Percentiles rank a stretch among this genome's conserved stretches.
Conservation (phyloP, 2,329 filamentous ascomycete genomes). For the Penicillium sp. region DNA sequence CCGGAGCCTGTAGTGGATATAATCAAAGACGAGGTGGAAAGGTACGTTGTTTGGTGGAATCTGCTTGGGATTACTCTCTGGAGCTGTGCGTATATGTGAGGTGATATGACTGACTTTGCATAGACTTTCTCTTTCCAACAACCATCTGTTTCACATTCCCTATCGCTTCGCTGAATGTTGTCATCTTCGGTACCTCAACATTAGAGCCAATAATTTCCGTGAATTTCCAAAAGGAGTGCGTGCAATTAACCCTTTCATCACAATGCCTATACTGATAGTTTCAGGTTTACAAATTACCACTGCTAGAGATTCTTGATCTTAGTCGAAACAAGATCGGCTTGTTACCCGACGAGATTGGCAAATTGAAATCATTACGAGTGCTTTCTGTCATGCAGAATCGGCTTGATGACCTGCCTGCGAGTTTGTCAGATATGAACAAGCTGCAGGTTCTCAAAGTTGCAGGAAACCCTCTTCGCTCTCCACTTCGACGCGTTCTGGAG, state of each 20-base stretch:
- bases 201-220: slow-evolving; percentile 52
- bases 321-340: slow-evolving; percentile 80
- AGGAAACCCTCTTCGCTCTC: slow-evolving; percentile 81
- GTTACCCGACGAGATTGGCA: slow-evolving; percentile 77
- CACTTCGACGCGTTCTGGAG: slow-evolving; percentile 69
- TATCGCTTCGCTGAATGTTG: slow-evolving; percentile 50
- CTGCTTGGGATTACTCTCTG: not conserved
- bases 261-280: slow-evolving; percentile 14
- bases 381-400: slow-evolving; percentile 84
- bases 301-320: slow-evolving; percentile 89
- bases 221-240: slow-evolving; percentile 67
- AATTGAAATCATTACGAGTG: slow-evolving; percentile 82
- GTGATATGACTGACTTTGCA: not conserved
- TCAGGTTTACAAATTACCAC: slow-evolving; percentile 80
- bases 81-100: not conserved
- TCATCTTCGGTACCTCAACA: slow-evolving; percentile 52
- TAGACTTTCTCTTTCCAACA: slow-evolving; percentile 54
- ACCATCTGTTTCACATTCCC: slow-evolving; percentile 52
- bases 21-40: slow-evolving; percentile 55
- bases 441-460: slow-evolving; percentile 87
- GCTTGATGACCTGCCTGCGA: slow-evolving; percentile 79
- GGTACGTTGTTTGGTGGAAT: slow-evolving; percentile 34
- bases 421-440: slow-evolving; percentile 85
- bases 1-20: slow-evolving; percentile 53
- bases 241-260: slow-evolving; percentile 13